These are phyloP conservation scores for Russula vinacea DNA, from an alignment of 768 basidiomycete species.

Conservation along the genomic window DNA sequence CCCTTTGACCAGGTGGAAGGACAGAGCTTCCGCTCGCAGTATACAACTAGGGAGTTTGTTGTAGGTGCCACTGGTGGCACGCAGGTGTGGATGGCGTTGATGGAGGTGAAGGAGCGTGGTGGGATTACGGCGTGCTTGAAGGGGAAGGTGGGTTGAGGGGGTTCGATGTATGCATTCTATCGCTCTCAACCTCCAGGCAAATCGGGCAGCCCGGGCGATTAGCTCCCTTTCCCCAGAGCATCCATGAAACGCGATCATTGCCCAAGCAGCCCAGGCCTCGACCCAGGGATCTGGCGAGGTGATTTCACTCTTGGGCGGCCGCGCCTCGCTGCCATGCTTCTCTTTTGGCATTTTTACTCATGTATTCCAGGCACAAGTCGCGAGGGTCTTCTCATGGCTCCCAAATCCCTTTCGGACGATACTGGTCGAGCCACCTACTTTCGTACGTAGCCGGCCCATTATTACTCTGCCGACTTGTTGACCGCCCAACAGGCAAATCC, in stretches of 20 bases:
- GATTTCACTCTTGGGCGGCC: background rate
- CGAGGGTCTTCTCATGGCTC: background rate
- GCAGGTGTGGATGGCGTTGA: background rate
- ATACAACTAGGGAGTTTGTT: background rate
- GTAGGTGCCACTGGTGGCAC: background rate
- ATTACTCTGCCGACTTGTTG: background rate
- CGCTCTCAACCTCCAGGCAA: background rate
- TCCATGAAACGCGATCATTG: slow-evolving; percentile 6
- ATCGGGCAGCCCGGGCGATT: slow-evolving; percentile 17
- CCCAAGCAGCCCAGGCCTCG: background rate
- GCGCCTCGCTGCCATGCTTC: background rate
- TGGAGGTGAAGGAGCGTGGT: background rate
- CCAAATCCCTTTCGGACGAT: background rate
- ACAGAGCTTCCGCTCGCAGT: background rate
- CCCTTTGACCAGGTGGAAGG: background rate
- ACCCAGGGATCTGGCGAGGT: slow-evolving; percentile 6
- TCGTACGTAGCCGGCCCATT: background rate
- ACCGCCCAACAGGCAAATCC: slow-evolving; percentile 7
- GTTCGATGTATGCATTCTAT: background rate
- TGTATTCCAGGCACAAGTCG: slow-evolving; percentile 20
- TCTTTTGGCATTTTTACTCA: slow-evolving; percentile 1
- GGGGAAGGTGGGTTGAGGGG: too few species aligned
- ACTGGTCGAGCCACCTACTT: background rate
- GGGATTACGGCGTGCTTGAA: too few species aligned
- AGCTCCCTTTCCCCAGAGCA: background rate